Base-by-base conservation (phyloP, 768 basidiomycete species). In the Imleria badia region DNA sequence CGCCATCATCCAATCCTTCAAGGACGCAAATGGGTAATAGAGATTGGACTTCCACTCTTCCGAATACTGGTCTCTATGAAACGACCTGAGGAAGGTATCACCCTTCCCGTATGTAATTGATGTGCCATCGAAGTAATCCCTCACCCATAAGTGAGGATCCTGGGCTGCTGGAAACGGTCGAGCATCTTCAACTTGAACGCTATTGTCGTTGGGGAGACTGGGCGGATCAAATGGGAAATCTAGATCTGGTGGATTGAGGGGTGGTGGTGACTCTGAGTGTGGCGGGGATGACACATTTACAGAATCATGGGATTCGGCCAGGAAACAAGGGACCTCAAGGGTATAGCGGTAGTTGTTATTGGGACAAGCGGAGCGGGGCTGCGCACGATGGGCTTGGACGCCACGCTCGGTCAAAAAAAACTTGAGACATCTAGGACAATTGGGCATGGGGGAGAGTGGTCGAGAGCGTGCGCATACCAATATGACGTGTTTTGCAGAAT, bases 21-120 rank as follows among this genome's bases (percentile, higher is more conserved):
- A 51, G 22, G 63, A 60, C 8, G 60, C 51, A 50, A 75, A 76
- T 26, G 72, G 74, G 48, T 74, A 73, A 50, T 66, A 75, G 10
- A 17, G n/a, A 11, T 55, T 55, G 42, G 29, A 35, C 23, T 11
- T 3, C 20, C 30, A 7, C 5, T 23, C 4, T 19, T 35, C 42
- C 30, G 15, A n/a, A 19, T 48, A 39, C 35, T 26, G 19, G 42
- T 55, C 41, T 35, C 36, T 19, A 3, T 35, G 3, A 22, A 49
- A 55, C 14, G 10, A 17, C 2, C 3, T 20, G 8, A 49, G 54
- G n/a, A n/a, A n/a, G n/a, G n/a, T n/a, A n/a, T n/a, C n/a, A n/a
- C n/a, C n/a, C n/a, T n/a, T n/a, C n/a, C 33, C 29, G 13, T 44
- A 44, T 35, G 17, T 29, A 3, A 17, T 29, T 13, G 29, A 35